Conservation (phyloP, 257 asterid species). For the Striga asiatica region DNA sequence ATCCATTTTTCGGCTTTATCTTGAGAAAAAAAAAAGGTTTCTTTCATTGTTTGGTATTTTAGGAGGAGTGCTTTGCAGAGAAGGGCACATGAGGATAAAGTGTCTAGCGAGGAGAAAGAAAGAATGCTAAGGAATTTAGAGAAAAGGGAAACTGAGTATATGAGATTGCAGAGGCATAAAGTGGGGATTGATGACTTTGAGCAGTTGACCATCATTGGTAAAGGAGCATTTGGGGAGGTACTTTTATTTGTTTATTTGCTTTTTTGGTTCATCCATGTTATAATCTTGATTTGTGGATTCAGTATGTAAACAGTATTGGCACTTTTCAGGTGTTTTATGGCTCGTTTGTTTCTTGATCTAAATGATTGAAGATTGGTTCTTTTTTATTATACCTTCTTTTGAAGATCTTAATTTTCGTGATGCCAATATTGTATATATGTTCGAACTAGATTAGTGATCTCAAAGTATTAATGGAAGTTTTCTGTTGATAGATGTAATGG, state of each 20-base stretch:
- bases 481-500: background rate
- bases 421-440: no score
- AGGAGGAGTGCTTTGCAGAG: constrained; percentile 92
- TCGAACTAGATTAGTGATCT: no score
- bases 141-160: constrained; percentile 81
- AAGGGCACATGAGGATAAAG: constrained; percentile 73
- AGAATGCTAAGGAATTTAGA: constrained; percentile 84
- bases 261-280: background rate
- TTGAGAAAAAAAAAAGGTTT: constrained; percentile 3
- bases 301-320: background rate
- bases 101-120: constrained; percentile 83
- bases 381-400: no score
- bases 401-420: no score
- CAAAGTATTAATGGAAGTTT: background rate
- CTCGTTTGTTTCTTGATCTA: background rate
- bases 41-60: background rate
- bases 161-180: constrained; percentile 98
- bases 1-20: no score
- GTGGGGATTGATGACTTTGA: constrained; percentile 96
- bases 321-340: background rate
- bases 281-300: background rate
- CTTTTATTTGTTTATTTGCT: background rate
- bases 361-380: background rate
- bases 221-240: constrained; percentile 96
- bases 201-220: constrained; percentile 79